Conservation (phyloP, 2,329 filamentous ascomycete genomes). For the Curvularia eragrostidis region DNA sequence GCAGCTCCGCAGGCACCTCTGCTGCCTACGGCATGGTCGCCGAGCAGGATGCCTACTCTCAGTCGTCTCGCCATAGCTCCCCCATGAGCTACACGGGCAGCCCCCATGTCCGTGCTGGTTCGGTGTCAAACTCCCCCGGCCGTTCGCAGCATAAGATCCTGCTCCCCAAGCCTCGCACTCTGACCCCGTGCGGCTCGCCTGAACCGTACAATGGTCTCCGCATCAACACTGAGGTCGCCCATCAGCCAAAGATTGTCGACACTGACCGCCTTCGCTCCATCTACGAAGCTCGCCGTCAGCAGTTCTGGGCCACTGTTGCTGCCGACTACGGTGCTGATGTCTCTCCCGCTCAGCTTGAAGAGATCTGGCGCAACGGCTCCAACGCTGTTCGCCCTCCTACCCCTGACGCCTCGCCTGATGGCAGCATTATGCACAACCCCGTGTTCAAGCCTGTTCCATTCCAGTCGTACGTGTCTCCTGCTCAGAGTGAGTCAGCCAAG, state of each 20-base stretch:
- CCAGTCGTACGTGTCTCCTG: conserved; percentile 40
- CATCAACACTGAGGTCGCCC: conserved; percentile 54
- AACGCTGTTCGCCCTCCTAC: conserved; percentile 46
- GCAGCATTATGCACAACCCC: conserved; percentile 47
- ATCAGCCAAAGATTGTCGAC: conserved; percentile 62
- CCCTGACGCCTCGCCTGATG: conserved; percentile 49
- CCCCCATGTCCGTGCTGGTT: conserved; percentile 41
- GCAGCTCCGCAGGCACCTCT: conserved; percentile 45
- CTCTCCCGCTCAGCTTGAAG: conserved; percentile 70
- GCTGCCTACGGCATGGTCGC: conserved; percentile 50
- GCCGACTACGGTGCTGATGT: conserved; percentile 72
- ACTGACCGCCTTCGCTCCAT: conserved; percentile 72
- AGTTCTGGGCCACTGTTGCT: conserved; percentile 77
- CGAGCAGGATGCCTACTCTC: conserved; percentile 47
- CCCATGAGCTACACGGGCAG: conserved; percentile 55
- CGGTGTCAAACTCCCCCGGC: conserved; percentile 60
- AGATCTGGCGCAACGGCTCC: conserved; percentile 64
- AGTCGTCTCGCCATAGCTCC: conserved; percentile 51
- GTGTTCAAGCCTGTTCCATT: conserved; percentile 40
- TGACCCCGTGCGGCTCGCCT: conserved; percentile 48
- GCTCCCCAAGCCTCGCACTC: conserved; percentile 68
- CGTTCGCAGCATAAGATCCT: conserved; percentile 60
- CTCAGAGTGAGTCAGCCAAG: conserved; percentile 40
- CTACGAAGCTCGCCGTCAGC: conserved; percentile 71
- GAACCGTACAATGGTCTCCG: conserved; percentile 51